phyloP scores from a whole-genome alignment of 140 eudicot species.

The Flaveria floridana region DNA sequence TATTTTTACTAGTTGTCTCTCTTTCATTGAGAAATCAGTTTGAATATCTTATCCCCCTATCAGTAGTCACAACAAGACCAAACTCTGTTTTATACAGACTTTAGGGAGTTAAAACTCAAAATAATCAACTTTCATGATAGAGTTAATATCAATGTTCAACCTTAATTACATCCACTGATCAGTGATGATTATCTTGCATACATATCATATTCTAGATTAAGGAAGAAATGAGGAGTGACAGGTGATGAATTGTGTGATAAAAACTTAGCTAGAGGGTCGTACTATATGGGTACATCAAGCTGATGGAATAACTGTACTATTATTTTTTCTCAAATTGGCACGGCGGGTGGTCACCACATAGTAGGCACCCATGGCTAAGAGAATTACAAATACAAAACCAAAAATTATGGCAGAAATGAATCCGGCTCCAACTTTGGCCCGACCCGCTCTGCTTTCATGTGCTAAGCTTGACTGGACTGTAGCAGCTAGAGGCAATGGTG shows the following conservation, averaged over 20 bases:
- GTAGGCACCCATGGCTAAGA: constrained; percentile 64
- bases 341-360: constrained; percentile 48
- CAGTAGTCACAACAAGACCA: background rate
- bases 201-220: constrained; percentile 10
- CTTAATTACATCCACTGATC: constrained; percentile 22
- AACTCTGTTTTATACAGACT: background rate
- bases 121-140: background rate
- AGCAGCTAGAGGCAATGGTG: constrained; percentile 65
- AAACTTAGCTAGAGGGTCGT: constrained; percentile 11
- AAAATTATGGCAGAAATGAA: constrained; percentile 51
- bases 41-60: background rate
- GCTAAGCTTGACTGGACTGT: constrained; percentile 60
- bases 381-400: constrained; percentile 35
- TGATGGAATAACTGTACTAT: constrained; percentile 42
- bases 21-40: background rate
- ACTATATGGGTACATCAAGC: constrained; percentile 24
- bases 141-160: constrained; percentile 13
- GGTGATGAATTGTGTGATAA: background rate
- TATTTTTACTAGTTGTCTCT: background rate
- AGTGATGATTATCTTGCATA: constrained; percentile 1
- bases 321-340: constrained; percentile 37
- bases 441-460: constrained; percentile 40
- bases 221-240: constrained; percentile 7
- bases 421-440: constrained; percentile 45
- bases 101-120: background rate